Base-by-base conservation (phyloP, 2,329 filamentous ascomycete genomes). In the Penicillium aurantiogriseum region DNA sequence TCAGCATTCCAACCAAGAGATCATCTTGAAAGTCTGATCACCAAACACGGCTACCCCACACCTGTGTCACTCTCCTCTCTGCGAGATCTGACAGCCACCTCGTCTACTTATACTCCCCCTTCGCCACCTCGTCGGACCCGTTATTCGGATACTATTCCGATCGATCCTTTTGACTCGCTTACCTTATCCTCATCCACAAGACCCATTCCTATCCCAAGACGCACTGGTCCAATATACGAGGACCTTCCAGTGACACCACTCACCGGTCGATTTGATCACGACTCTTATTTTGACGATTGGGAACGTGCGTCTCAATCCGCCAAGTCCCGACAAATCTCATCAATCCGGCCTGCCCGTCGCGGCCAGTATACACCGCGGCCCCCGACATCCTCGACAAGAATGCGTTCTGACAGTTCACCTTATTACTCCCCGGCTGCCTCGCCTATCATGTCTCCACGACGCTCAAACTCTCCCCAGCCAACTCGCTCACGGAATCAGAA, bases 41-140 rank as follows among this genome's bases (percentile, higher is more conserved):
- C 67, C 58, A 73, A 69, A 62, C 71, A 74, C 71, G 72, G 71
- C 49, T 70, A 71, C 67, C 72, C 73, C 65, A 73, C 72, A 54
- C 71, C 71, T 39, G 69, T 74, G 36, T 74, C 71, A 23, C 63
- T 75, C 44, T 76, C 73, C 4, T 75, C 73, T 57, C 54, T 76
- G 53, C 67, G 73, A 44, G 73, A 73, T 61, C 61, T 76, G 51
- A 74, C 71, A 40, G 68, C 72, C 27, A 76, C 73, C 33, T 70
- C 69, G 2, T 74, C 73, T 40, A 67, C 70, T 60, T 72, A 72
- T 70, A 70, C 65, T 48, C 72, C 72, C 11, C 71, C 71, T 9
- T 69, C 72, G 21, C 61, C 67, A 8, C 54, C 49, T 29, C 40
- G 40, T 42, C 59, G 56, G 35, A 58, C 58, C 35, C 63, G 45